Base-by-base conservation (phyloP, 2,329 filamentous ascomycete genomes). In the Hymenoscyphus linearis region DNA sequence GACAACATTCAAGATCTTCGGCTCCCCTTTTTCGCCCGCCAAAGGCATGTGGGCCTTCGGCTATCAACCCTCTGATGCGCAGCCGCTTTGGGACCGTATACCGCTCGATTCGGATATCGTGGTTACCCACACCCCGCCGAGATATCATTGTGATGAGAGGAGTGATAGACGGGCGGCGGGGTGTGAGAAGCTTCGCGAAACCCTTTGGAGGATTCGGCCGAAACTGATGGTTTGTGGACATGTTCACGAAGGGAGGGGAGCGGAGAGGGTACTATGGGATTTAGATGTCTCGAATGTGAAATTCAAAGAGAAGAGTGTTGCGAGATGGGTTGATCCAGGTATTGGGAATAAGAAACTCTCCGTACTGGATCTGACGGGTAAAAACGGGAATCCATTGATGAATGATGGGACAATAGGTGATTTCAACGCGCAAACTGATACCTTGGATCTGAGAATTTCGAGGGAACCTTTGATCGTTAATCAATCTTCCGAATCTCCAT, bases 171-270 rank as follows among this genome's bases (percentile, higher is more conserved):
- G 73, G 37, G 72, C 76, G 2, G 74, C 75, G 26, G 89, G 89
- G 1, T 92, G 88, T 68, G 79, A 84, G 66, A 79, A 76, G 14
- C 77, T 92, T 14, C 74, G 80, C 9, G 75, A 77, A 57, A 79
- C 80, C 0, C 74, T 91, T 26, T 83, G 81, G 79, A 76, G 81
- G 5, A 80, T 88, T 2, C 78, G 85, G 44, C 89, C 89, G 4
- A 76, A 78, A 59, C 75, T 92, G 55, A 83, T 84, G 22, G 78
- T 92, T 18, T 91, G 86, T 69, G 89, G 89, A 0, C 89, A 92
- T 72, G 82, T 90, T 34, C 88, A 92, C 71, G 82, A 85, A 64
- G 85, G 80, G 3, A 77, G 89, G 65, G 89, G 88, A 13, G 84
- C 79, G 10, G 79, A 87, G 68, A 76, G 83, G 27, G 79, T 92